phyloP scores from a whole-genome alignment of 352 stramenopile species.

The Pythium pectinolyticum region DNA sequence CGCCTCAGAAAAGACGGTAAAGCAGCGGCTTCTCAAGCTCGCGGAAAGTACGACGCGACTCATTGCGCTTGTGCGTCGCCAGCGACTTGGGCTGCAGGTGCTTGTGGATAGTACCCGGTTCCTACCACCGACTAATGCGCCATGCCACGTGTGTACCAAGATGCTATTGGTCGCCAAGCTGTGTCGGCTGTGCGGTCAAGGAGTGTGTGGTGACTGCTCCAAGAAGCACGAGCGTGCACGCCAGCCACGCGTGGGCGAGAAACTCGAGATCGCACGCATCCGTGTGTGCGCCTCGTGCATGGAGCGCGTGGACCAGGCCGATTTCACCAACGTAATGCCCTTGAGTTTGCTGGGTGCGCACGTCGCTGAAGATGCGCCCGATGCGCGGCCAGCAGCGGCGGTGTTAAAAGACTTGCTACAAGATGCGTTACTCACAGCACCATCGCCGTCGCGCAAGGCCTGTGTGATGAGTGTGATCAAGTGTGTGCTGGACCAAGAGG shows the following conservation, averaged over 20 bases:
- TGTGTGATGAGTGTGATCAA: slow-evolving; percentile 50
- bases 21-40: slow-evolving; percentile 7
- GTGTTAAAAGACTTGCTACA: slow-evolving; percentile 41
- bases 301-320: slow-evolving; percentile 47
- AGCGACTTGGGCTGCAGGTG: slow-evolving; percentile 52
- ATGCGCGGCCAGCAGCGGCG: slow-evolving; percentile 20
- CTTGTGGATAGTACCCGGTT: slow-evolving; percentile 41
- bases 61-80: slow-evolving; percentile 46
- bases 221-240: slow-evolving; percentile 27
- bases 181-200: slow-evolving; percentile 61
- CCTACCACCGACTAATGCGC: slow-evolving; percentile 39
- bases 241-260: neutral
- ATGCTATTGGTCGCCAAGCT: slow-evolving; percentile 39
- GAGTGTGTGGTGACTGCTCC: slow-evolving; percentile 51
- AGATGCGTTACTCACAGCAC: slow-evolving; percentile 33
- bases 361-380: slow-evolving; percentile 31
- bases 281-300: slow-evolving; percentile 54
- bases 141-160: slow-evolving; percentile 59
- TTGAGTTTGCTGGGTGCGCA: slow-evolving; percentile 22
- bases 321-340: slow-evolving; percentile 41
- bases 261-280: slow-evolving; percentile 9
- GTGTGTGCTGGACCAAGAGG: slow-evolving; percentile 43
- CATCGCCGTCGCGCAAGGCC: slow-evolving; percentile 31
- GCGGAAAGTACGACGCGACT: slow-evolving; percentile 22
- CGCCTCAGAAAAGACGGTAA: slow-evolving; percentile 5